These are phyloP conservation scores for Atkinsonella texensis DNA, from an alignment of 2,329 filamentous ascomycete genomes.

Conservation along the genomic window DNA sequence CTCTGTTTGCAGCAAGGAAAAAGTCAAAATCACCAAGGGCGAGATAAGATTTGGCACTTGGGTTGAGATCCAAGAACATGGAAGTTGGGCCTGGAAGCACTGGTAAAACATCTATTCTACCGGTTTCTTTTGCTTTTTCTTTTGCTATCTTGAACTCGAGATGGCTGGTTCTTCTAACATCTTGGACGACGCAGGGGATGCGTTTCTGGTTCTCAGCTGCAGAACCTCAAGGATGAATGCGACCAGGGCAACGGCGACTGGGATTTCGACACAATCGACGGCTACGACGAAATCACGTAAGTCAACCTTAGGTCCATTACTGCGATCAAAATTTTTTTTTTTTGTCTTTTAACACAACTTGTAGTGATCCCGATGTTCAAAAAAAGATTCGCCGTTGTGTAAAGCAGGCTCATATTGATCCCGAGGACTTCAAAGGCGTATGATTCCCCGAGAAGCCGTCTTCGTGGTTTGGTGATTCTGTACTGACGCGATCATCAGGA, in stretches of 20 bases:
- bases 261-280: conserved; percentile 61
- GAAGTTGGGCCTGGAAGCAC: conserved; percentile 69
- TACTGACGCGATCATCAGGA: conserved; percentile 42
- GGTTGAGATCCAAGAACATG: conserved; percentile 50
- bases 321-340: background rate
- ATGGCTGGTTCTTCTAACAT: too few relatives aligned
- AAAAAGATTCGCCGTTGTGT: conserved; percentile 64
- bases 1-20: conserved; percentile 57
- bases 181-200: conserved; percentile 57
- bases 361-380: conserved; percentile 47
- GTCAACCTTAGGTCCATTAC: conserved; percentile 11
- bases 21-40: conserved; percentile 64
- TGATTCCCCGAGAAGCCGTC: conserved; percentile 21
- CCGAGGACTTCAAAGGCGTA: conserved; percentile 84
- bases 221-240: conserved; percentile 49
- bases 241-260: conserved; percentile 32
- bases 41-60: conserved; percentile 66
- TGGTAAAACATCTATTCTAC: conserved; percentile 49
- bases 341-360: conserved; percentile 9
- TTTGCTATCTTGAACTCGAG: background rate
- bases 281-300: conserved; percentile 60
- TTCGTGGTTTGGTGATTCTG: background rate
- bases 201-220: conserved; percentile 63
- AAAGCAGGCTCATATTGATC: conserved; percentile 65
- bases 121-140: background rate